phyloP scores from a whole-genome alignment of 106 monocot species.

The Allium sativum region DNA sequence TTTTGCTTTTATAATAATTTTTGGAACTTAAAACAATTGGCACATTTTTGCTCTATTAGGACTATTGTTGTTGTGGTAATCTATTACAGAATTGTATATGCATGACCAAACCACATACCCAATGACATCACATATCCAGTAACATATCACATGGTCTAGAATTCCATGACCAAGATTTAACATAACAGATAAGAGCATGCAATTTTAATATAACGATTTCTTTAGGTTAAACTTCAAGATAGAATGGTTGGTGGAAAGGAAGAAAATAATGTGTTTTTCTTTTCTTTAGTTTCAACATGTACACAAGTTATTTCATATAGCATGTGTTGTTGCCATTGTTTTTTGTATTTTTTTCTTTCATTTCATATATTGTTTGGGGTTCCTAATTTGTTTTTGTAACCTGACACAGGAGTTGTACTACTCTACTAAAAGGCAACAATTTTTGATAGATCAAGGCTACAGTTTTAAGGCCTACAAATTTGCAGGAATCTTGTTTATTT shows the following conservation, averaged over 20 bases:
- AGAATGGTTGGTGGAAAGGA: slow-evolving; percentile 98
- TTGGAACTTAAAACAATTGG: no score
- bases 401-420: slow-evolving; percentile 93
- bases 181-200: not conserved
- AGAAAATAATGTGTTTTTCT: slow-evolving; percentile 99
- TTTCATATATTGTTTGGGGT: not conserved
- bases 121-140: no score
- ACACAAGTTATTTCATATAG: slow-evolving; percentile 48
- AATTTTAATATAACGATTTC: not conserved
- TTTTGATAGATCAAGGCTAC: slow-evolving; percentile 96
- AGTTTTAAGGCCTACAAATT: slow-evolving; percentile 65
- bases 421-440: slow-evolving; percentile 97
- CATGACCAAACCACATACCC: no score
- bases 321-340: not conserved
- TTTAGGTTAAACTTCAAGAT: slow-evolving; percentile 81
- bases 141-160: no score
- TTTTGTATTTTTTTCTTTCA: not conserved
- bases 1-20: no score
- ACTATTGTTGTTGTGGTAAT: no score
- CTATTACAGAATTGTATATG: no score
- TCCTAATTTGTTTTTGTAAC: not conserved
- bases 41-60: no score
- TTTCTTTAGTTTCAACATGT: slow-evolving; percentile 92
- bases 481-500: no score
- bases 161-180: no score